phyloP scores from a whole-genome alignment of 2,329 filamentous ascomycete genomes.

The Neopestalotiopsis clavispora region DNA sequence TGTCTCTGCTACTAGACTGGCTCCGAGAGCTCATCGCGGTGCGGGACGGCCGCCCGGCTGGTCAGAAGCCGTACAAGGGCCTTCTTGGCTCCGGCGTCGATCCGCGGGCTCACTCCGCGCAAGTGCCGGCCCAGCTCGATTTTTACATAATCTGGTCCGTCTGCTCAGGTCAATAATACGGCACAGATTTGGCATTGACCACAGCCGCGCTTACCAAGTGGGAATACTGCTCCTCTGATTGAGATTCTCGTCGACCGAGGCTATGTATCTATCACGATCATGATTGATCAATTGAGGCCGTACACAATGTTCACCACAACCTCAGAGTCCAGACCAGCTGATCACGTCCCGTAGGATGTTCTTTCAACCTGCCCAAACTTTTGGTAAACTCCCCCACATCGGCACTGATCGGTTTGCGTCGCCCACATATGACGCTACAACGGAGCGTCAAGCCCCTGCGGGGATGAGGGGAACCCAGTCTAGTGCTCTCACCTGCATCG shows the following conservation, averaged over 20 bases:
- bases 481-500: conserved; percentile 2
- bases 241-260: no score
- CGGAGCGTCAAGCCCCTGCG: background rate
- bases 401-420: background rate
- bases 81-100: background rate
- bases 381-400: background rate
- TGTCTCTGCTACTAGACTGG: conserved; percentile 1
- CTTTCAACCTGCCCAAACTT: background rate
- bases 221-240: no score
- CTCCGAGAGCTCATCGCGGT: background rate
- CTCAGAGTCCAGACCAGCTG: background rate
- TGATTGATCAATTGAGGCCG: background rate
- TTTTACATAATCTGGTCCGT: background rate
- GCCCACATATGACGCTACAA: background rate
- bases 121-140: background rate
- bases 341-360: background rate
- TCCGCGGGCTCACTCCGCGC: background rate
- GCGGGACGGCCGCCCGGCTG: background rate
- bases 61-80: background rate
- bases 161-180: background rate
- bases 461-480: conserved; percentile 7
- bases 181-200: background rate
- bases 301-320: background rate
- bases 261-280: background rate
- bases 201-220: background rate